Base-by-base conservation (phyloP, 2,329 filamentous ascomycete genomes). In the Aureobasidium lini region DNA sequence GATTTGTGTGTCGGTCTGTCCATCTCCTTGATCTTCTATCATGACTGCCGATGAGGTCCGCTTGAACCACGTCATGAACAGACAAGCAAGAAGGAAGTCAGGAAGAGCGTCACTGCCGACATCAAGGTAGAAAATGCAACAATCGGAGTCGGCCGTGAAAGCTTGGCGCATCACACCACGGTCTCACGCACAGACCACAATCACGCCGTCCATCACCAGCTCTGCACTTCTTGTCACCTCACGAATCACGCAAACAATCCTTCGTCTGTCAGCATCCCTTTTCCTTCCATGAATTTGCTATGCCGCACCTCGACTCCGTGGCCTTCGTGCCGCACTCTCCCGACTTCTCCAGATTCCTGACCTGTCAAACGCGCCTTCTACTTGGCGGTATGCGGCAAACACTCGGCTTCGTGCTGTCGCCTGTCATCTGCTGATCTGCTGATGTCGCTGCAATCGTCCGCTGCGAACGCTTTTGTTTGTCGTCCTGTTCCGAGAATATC, bases 101-200 rank as follows among this genome's bases (percentile, higher is more conserved):
- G 18, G 18, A 23, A 23, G 18, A 23, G 18, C 18, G 18, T 23
- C 18, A 23, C 23, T 23, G 23, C 23, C 18, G 4, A 23, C 23
- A 23, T 23, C 23, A 23, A 23, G 23, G 23, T 23, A 3, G 23
- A 23, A 23, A 23, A 23, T 23, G 23, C 23, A 23, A 23, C 2
- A 23, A 23, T 23, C 23, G 23, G 23, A 23, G 23, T 23, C 23
- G 23, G 2, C 23, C 23, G 23, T 23, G 23, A 23, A 23, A 23
- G 49, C 54, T 58, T 58, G 54, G 54, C 43, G 42, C 16, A 49
- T 58, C 54, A 58, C 54, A 58, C 54, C 54, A 58, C 54, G 23
- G 23, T 6, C 10, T 2, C 6, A 32, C 18, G 54, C 54, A 48
- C 43, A 23, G 44, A 15, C 18, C 54, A 49, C 32, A 18, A 42